Percentiles rank a stretch among this genome's conserved stretches.
These are phyloP conservation scores for Blastomyces parvus DNA, from an alignment of 2,329 filamentous ascomycete species.

Conservation along the genomic window DNA sequence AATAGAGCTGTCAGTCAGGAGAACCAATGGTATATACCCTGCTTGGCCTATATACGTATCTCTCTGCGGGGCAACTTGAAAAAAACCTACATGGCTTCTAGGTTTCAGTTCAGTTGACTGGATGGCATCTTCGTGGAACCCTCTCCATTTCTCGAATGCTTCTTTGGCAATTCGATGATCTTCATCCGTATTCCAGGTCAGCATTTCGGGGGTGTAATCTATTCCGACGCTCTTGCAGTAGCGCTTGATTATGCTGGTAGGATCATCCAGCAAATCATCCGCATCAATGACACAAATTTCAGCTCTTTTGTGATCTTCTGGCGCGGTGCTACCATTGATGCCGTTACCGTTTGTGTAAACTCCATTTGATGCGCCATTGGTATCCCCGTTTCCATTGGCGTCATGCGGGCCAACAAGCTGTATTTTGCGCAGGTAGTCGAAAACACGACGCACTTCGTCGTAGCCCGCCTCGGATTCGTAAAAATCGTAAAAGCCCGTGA, in stretches of 20 bases:
- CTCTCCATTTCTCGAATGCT: constrained; percentile 92
- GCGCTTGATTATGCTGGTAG: constrained; percentile 60
- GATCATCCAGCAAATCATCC: constrained; percentile 84
- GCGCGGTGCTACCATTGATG: constrained; percentile 17
- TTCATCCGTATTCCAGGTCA: constrained; percentile 71
- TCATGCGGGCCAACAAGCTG: constrained; percentile 61
- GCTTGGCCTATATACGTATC: too few species aligned
- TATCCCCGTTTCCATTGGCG: constrained; percentile 33
- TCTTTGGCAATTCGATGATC: constrained; percentile 58
- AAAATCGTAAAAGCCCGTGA: constrained; percentile 81
- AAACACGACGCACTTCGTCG: constrained; percentile 71
- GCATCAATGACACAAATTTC: constrained; percentile 84
- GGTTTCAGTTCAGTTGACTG: constrained; percentile 67
- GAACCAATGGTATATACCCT: too few species aligned
- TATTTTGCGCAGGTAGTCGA: constrained; percentile 68
- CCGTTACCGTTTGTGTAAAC: constrained; percentile 20
- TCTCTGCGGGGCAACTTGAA: too few species aligned
- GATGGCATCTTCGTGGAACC: constrained; percentile 93
- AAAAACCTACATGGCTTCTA: constrained; percentile 33
- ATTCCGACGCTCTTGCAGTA: constrained; percentile 78
- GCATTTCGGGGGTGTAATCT: constrained; percentile 65
- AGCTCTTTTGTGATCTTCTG: constrained; percentile 27
- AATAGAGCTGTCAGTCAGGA: not conserved
- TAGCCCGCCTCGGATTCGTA: constrained; percentile 85
- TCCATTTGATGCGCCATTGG: constrained; percentile 25